Conservation (phyloP, 305 asterid species). For the Fraxinus floribunda region DNA sequence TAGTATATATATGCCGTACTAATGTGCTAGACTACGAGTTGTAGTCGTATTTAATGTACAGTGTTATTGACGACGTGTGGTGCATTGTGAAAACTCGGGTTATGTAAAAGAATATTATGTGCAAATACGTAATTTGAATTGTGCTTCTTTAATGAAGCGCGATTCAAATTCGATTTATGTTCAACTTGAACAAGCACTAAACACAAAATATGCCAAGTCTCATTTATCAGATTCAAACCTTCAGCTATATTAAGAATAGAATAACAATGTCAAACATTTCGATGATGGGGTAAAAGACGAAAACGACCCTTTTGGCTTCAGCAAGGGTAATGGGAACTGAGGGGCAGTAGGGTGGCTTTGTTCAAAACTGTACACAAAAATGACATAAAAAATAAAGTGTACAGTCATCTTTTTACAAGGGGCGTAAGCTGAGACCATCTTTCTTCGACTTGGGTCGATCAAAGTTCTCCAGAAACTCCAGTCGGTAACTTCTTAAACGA, state of each 20-base stretch:
- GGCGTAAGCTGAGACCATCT: slow-evolving; percentile 25
- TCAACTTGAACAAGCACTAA: not conserved
- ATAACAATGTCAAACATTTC: not conserved
- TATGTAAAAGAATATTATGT: not conserved
- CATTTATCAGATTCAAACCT: not conserved
- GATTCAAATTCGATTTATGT: not conserved
- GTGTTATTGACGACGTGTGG: not conserved
- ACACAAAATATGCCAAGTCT: not conserved
- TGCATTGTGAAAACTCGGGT: not conserved
- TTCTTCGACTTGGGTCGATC: slow-evolving; percentile 20
- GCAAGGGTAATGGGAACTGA: not conserved
- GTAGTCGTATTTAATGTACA: not conserved
- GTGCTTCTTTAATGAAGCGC: not conserved
- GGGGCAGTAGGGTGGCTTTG: not conserved
- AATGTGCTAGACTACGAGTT: not conserved
- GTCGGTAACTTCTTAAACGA: slow-evolving; percentile 14
- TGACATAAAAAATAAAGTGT: slow-evolving; percentile 21
- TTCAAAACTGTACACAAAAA: slow-evolving; percentile 49
- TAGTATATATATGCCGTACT: not conserved
- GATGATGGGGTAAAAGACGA: not conserved
- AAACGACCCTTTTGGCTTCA: not conserved
- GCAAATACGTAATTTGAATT: not conserved
- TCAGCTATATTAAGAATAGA: not conserved
- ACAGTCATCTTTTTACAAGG: slow-evolving; percentile 36
- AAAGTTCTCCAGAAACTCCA: slow-evolving; percentile 16